Base-by-base conservation (phyloP, 1,284 basidiomycete genomes). In the Trichosporon ovoides region DNA sequence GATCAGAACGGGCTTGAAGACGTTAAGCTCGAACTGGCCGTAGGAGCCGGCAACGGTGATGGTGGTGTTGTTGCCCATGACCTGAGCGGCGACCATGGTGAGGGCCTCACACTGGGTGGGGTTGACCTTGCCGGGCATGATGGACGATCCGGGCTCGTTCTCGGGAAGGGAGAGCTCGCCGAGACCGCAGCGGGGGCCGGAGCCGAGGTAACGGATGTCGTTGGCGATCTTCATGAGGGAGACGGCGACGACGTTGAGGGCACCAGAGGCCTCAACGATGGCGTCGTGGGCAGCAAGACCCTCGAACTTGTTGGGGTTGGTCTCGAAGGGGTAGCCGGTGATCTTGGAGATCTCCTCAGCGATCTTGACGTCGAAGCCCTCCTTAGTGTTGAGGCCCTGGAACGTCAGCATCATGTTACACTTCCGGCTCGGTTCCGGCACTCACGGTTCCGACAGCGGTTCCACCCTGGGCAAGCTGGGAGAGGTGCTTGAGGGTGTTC, bases 41-140 rank as follows among this genome's bases (percentile, higher is more conserved):
- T 87, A 92, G 5, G 91, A 87, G 57, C 96, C 92, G 40, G 93
- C 95, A 63, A 99, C 82, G 68, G 87, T 90, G 74, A 98, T 92
- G 58, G 88, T 81, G 37, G 91, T 94, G 78, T 98, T 90, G 81
- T 98, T 99, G 52, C 96, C 96, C 79, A 98, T 96, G 10, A 98
- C 95, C 78, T 98, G 96, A 0, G 95, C 92, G 51, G 93, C 91
- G 43, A 98, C 92, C 96, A 98, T 98, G 22, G 96, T 98, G 61
- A 96, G 79, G 12, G 96, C 96, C 81, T 99, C 96, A 70, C 96
- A 98, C 78, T 99, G 96, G 5, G 96, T 99, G n/a, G 96, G 96
- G 81, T 99, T 99, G 60, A 99, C 96, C 73, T 99, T 98, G 64
- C 96, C 96, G 19, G 96, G 96, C 96, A 99, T 99, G 81, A 99